phyloP scores from a whole-genome alignment of 1,139 yeast species.

The Keqinozyma sinolaborantium region DNA sequence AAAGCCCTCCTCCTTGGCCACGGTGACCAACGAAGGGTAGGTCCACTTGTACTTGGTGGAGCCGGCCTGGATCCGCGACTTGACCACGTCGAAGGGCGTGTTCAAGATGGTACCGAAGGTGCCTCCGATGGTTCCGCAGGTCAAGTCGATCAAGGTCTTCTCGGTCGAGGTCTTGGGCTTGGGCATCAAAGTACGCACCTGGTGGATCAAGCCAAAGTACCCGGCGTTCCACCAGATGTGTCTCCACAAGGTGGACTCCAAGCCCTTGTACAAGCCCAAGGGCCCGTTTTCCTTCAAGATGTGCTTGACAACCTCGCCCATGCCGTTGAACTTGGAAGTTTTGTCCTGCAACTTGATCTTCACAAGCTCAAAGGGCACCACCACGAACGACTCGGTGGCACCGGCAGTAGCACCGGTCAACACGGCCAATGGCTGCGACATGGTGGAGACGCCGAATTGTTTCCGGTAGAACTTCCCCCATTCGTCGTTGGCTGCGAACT shows the following conservation, averaged over 20 bases:
- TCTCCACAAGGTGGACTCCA: slow-evolving; percentile 97
- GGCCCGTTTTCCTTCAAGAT: slow-evolving; percentile 75
- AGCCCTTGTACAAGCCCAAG: slow-evolving; percentile 85
- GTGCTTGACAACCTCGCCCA: slow-evolving; percentile 75
- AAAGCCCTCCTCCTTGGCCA: slow-evolving; percentile 87
- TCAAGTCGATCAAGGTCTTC: slow-evolving; percentile 79
- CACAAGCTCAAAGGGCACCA: slow-evolving; percentile 90
- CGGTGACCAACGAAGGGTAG: slow-evolving; percentile 69
- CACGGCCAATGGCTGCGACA: slow-evolving; percentile 81
- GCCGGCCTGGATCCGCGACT: slow-evolving; percentile 93
- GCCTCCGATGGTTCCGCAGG: slow-evolving; percentile 96
- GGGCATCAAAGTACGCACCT: slow-evolving; percentile 77
- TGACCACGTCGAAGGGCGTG: slow-evolving; percentile 97
- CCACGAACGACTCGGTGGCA: slow-evolving; percentile 93
- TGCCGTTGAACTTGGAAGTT: slow-evolving; percentile 77
- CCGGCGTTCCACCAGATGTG: slow-evolving; percentile 98
- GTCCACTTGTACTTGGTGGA: slow-evolving; percentile 90
- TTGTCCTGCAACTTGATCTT: slow-evolving; percentile 89
- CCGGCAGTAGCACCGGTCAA: slow-evolving; percentile 98
- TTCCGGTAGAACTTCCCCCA: slow-evolving; percentile 86
- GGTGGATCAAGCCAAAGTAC: slow-evolving; percentile 92
- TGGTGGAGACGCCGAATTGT: slow-evolving; percentile 62
- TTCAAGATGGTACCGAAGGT: slow-evolving; percentile 90
- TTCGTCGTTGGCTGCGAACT: slow-evolving; percentile 96
- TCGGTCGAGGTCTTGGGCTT: slow-evolving; percentile 64